Evolutionary conservation across 257 asterid genomes (phyloP), one percentile per base, ranked within the genome.

Genomic region (Solanum ossicruentum): DNA sequence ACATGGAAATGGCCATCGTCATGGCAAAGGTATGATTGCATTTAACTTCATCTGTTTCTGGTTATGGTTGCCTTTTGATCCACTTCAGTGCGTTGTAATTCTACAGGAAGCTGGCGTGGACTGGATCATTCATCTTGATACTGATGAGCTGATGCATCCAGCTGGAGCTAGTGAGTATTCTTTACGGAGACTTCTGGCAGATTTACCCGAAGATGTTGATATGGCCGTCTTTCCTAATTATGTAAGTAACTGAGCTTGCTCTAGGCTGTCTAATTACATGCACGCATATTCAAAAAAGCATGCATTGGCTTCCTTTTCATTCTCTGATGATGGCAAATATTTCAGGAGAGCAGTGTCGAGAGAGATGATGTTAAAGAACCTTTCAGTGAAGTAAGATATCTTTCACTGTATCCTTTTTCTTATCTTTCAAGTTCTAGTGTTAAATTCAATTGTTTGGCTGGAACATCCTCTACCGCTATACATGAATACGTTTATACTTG

Each of bases 81-180:
- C 18, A 66, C 39, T 26, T 16, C 18, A 16, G 41, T 47, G 20
- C 7, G 49, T 65, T 28, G n/a, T 81, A 52, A 23, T 56, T 10
- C 58, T 84, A 13, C 28, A 90, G 93, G 93, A 91, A 85, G 88
- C 90, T 85, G 93, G 92, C 1, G 86, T 91, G 91, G 92, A 92
- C 81, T 91, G 93, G 93, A 92, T 91, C 55, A 77, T 91, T 72
- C 95, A 91, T 80, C 72, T 92, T 10, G 94, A 92, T 86, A 90
- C 94, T 2, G 93, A 91, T 84, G 94, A 92, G 79, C 82, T 92
- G 75, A 43, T 90, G 51, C 87, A 90, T 85, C 94, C 94, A 21
- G 89, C 88, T n/a, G 93, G 93, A 18, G 70, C 87, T 65, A 49
- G 65, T 5, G 86, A 77, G 71, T 90, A 88, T 88, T 92, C 93